Evolutionary conservation across 2,329 filamentous ascomycete species (phyloP).

Genomic region (Fusarium secorum): DNA sequence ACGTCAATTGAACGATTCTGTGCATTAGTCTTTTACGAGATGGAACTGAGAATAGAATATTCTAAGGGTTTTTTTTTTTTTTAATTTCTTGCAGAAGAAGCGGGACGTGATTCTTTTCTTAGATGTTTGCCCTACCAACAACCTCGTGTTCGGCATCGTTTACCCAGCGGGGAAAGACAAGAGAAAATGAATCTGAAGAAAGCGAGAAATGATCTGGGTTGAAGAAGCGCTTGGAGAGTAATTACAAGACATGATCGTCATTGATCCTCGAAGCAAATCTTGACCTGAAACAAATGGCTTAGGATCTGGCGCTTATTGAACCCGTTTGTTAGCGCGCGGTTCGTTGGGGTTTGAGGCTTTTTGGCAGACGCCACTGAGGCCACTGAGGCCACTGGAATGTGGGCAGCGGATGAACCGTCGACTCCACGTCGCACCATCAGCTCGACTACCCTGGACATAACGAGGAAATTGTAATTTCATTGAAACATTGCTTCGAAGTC

Average conservation of each 20-base stretch:
- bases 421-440: background rate
- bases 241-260: slow-evolving; percentile 4
- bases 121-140: background rate
- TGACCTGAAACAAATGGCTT: slow-evolving; percentile 19
- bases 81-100: background rate
- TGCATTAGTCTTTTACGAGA: slow-evolving; percentile 26
- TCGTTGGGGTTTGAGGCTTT: background rate
- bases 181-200: background rate
- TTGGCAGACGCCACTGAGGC: background rate
- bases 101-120: slow-evolving; percentile 21
- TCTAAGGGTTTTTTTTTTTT: background rate
- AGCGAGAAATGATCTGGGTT: accelerated
- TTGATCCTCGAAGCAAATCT: background rate
- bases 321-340: slow-evolving; percentile 23
- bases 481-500: background rate
- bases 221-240: background rate
- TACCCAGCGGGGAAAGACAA: background rate
- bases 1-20: slow-evolving; percentile 7
- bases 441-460: slow-evolving; percentile 3
- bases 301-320: slow-evolving; percentile 6
- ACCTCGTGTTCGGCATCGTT: slow-evolving; percentile 2
- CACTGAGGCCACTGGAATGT: background rate
- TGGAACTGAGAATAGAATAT: slow-evolving; percentile 2
- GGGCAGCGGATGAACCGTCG: background rate
- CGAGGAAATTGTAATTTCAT: background rate